Percentiles rank a stretch among this genome's conserved stretches.
Conservation (phyloP, 345 rosid species). For the Linum usitatissimum region DNA sequence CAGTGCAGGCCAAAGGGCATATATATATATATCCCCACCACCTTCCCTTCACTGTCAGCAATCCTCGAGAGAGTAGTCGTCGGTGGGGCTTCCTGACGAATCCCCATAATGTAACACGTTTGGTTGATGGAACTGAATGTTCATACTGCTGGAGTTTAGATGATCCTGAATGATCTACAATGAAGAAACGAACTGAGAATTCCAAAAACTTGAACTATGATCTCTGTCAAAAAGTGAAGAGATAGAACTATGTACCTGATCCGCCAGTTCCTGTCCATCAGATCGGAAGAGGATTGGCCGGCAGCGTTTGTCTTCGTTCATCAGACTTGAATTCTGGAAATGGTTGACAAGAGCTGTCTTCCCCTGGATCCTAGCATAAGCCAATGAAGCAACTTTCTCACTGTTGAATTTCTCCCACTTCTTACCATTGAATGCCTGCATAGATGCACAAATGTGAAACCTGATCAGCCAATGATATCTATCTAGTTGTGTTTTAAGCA, state of each 20-base stretch:
- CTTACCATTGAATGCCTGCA: slow-evolving; percentile 20
- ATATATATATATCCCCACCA: not conserved
- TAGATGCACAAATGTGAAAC: not conserved
- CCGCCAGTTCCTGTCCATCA: slow-evolving; percentile 10
- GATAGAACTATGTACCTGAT: slow-evolving; percentile 7
- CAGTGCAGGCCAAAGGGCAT: not conserved
- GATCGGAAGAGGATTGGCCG: slow-evolving; percentile 18
- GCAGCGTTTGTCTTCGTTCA: slow-evolving; percentile 20
- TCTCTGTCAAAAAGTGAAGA: not conserved
- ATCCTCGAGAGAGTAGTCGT: slow-evolving; percentile 1
- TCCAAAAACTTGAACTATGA: not conserved
- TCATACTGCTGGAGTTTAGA: slow-evolving; percentile 26
- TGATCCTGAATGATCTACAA: slow-evolving; percentile 30
- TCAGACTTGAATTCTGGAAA: slow-evolving; percentile 20
- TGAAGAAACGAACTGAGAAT: not conserved
- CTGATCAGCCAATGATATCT: not conserved
- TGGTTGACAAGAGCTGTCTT: slow-evolving; percentile 18
- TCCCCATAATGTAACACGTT: slow-evolving; percentile 21
- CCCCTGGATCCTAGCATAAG: slow-evolving; percentile 20
- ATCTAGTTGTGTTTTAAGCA: too few relatives aligned
- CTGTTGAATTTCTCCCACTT: slow-evolving; percentile 22
- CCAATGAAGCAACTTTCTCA: slow-evolving; percentile 18
- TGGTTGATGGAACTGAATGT: slow-evolving; percentile 32
- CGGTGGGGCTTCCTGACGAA: slow-evolving; percentile 19
- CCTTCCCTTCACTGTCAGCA: not conserved